Percentiles rank a stretch among this genome's conserved stretches.
Evolutionary conservation across 352 stramenopile species (phyloP).

Genomic region (Blastocystis sp.): DNA sequence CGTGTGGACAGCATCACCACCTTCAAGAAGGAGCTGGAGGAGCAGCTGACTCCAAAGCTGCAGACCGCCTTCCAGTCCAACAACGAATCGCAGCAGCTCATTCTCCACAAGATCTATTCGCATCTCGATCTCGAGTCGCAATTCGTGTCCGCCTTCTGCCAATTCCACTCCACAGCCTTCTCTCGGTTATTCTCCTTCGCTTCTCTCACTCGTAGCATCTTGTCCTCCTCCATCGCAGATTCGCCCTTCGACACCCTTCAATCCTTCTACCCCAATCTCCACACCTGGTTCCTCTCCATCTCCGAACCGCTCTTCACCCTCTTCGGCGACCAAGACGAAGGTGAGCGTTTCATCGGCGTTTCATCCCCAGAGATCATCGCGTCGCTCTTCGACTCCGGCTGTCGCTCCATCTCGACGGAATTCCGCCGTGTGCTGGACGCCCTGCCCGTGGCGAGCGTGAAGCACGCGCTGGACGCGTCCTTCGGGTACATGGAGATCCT

Average conservation of each 20-base stretch:
- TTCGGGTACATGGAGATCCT: conserved; percentile 45
- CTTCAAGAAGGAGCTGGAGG: conserved; percentile 8
- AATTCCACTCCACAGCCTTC: neutral
- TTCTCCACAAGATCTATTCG: conserved; percentile 18
- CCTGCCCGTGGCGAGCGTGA: neutral
- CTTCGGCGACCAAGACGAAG: conserved; percentile 16
- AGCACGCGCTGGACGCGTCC: neutral
- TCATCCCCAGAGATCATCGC: neutral
- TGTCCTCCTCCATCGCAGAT: neutral
- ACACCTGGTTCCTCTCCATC: conserved; percentile 21
- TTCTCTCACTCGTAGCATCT: conserved; percentile 11
- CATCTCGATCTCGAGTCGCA: conserved; percentile 18
- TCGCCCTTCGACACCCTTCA: neutral
- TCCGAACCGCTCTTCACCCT: conserved; percentile 6
- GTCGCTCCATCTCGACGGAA: neutral
- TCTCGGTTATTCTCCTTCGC: neutral
- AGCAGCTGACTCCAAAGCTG: conserved; percentile 3
- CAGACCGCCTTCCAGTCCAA: neutral
- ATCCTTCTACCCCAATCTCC: conserved; percentile 13
- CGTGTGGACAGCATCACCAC: neutral
- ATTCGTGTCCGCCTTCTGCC: conserved; percentile 15
- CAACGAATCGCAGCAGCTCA: conserved; percentile 20
- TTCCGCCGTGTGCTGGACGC: neutral
- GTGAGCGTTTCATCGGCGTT: neutral
- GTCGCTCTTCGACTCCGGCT: neutral